Evolutionary conservation across 2,329 filamentous ascomycete species (phyloP).

Genomic region (Raffaelea arxii): DNA sequence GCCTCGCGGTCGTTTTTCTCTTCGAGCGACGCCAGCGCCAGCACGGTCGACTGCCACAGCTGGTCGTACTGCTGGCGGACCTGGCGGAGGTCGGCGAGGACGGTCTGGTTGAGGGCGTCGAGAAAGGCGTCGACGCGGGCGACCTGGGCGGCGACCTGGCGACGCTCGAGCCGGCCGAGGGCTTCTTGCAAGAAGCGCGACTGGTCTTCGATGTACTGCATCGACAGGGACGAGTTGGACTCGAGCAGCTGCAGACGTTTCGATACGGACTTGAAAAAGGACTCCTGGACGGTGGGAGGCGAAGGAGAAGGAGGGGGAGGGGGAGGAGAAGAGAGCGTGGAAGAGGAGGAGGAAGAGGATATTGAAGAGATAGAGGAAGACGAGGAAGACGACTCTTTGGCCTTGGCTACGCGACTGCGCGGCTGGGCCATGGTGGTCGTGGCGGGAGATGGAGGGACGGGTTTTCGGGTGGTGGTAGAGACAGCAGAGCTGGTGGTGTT

Average conservation of each 20-base stretch:
- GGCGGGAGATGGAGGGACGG: too few relatives aligned
- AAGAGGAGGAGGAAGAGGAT: background rate
- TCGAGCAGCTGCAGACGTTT: conserved; percentile 89
- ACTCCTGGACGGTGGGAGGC: conserved; percentile 79
- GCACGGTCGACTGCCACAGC: conserved; percentile 90
- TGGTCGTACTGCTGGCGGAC: conserved; percentile 87
- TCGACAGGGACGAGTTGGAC: conserved; percentile 80
- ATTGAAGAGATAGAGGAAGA: conserved; percentile 2
- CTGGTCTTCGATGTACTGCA: conserved; percentile 96
- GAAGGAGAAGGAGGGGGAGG: background rate
- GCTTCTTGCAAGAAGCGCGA: conserved; percentile 83
- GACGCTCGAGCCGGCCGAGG: conserved; percentile 76
- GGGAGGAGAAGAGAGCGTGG: background rate
- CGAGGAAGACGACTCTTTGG: background rate
- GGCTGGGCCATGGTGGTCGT: too few relatives aligned
- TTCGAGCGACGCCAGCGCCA: conserved; percentile 81
- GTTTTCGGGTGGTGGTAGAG: too few relatives aligned
- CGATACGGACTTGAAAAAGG: conserved; percentile 93
- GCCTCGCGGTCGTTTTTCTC: conserved; percentile 78
- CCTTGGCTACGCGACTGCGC: too few relatives aligned
- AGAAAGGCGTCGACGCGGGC: conserved; percentile 76
- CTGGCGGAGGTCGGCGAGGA: conserved; percentile 67
- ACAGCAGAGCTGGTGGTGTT: too few relatives aligned
- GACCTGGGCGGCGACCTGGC: conserved; percentile 74
- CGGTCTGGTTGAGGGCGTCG: conserved; percentile 75